Conservation (phyloP, 192 early-diverging fungal genomes). For the Backusella australiensis region DNA sequence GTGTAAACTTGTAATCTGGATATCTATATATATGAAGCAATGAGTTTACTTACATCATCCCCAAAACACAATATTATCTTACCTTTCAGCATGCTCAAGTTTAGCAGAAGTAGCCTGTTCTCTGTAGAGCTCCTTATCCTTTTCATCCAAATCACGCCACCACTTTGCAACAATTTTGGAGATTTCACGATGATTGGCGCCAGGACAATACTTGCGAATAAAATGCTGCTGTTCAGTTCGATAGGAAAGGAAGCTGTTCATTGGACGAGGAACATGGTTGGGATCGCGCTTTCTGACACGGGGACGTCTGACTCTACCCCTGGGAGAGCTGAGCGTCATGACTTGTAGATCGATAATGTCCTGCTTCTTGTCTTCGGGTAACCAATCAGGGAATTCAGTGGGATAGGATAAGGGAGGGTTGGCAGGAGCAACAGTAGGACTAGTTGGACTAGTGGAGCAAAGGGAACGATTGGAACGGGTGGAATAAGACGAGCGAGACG, state of each 20-base stretch:
- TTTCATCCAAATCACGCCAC: constrained; percentile 50
- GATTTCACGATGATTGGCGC: constrained; percentile 57
- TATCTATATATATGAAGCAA: constrained; percentile 4
- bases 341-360: not conserved
- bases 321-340: not conserved
- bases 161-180: constrained; percentile 58
- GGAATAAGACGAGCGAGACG: not conserved
- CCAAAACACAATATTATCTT: not conserved
- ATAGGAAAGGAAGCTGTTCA: constrained; percentile 67
- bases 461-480: not conserved
- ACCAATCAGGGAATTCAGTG: not conserved
- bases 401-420: not conserved
- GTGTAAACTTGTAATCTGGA: constrained; percentile 23
- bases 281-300: constrained; percentile 5
- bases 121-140: constrained; percentile 52
- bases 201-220: constrained; percentile 46
- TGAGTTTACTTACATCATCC: not conserved
- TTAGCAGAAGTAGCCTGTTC: constrained; percentile 45
- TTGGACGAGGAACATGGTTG: constrained; percentile 40
- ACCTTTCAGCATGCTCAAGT: constrained; percentile 40
- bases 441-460: not conserved
- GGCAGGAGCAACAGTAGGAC: not conserved
- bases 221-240: constrained; percentile 54
- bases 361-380: not conserved
- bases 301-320: not conserved